Evolutionary conservation across 208 protist species (phyloP), one percentile per base, ranked within the genome.

Genomic region (Angomonas ambiguus): DNA sequence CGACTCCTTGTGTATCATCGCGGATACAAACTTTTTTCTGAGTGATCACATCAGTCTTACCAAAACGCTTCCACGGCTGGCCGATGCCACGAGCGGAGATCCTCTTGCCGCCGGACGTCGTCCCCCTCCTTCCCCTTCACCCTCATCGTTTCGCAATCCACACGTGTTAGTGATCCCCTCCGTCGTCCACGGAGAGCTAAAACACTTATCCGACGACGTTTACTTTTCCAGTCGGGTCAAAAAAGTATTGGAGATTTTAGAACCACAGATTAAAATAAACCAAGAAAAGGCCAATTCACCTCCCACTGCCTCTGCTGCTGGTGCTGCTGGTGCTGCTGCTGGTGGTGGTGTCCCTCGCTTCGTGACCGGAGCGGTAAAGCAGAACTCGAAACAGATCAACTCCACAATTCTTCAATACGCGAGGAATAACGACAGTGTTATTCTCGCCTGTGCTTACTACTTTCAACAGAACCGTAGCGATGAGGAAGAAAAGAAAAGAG

Each of bases 401-500:
- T 24, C 24, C n/a, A 28, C 27, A 28, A 56, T 56, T 56, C 27
- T 56, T 22, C 10, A 64, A 31, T 71, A 28, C 33, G 66, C 38
- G 45, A 30, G 66, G 8, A 61, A 28, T 35, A 65, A 63, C 1
- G 66, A 71, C 42, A 63, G 56, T 5, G 28, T 31, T 4, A 71
- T 71, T 28, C 34, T 71, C 66, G 62, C 66, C 35, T 71, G 66
- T 57, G 66, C 66, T 6, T 64, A 51, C 41, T 65, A 65, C 57
- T 63, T 64, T 57, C 53, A 53, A 2, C 42, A 10, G 10, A 30
- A 62, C 45, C 31, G 24, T 24, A 2, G 34, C 56, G 38, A 45
- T 45, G 38, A 45, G 38, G 38, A 45, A 45, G 38, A 45, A 16
- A 45, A 45, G 38, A 45, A 16, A 45, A 8, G 38, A 45, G 38